Evolutionary conservation across 83 land plant genomes (phyloP), one percentile per base, ranked within the genome.

Genomic region (Thuja plicata): DNA sequence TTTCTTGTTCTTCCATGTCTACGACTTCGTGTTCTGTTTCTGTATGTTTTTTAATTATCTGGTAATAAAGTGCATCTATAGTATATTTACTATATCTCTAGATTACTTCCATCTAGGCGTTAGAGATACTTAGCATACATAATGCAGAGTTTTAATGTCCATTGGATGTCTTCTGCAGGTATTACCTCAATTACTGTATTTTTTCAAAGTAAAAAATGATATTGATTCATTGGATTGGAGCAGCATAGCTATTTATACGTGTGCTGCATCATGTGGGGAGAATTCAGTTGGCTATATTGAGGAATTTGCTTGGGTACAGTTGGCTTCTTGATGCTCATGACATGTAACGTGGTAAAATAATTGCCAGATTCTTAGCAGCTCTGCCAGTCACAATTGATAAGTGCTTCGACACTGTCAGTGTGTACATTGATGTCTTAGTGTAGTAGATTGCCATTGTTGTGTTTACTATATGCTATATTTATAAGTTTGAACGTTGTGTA

Each of bases 251-350:
- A 89, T 96, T 24, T 96, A 93, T 87, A 90, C 96, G 1, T 96
- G 98, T 88, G 85, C 87, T 62, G 89, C 87, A 55, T 96, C 98
- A 0, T 96, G 98, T 87, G 48, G 76, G 38, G 90, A 89, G 70
- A 82, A 89, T 77, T 91, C 86, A 37, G 16, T 79, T 12, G 87
- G 89, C 62, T 96, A 96, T 90, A 91, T 88, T 45, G 94, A 95
- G 84, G 98, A 96, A 86, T 95, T 93, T 88, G 93, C 91, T 41
- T 96, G 97, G 97, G 94, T 96, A 89, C 97, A 96, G 88, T 86
- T 93, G 27, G 84, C 89, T 41, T 88, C 91, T 54, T 91, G 89
- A 87, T 34, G 38, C 76, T 2, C 76, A 40, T 62, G 24, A 27
- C 40, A 24, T 5, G 30, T 24, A 21, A n/a, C 17, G 13, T 52